Conservation (phyloP, 2,329 filamentous ascomycete species). For the Bertia moriformis region DNA sequence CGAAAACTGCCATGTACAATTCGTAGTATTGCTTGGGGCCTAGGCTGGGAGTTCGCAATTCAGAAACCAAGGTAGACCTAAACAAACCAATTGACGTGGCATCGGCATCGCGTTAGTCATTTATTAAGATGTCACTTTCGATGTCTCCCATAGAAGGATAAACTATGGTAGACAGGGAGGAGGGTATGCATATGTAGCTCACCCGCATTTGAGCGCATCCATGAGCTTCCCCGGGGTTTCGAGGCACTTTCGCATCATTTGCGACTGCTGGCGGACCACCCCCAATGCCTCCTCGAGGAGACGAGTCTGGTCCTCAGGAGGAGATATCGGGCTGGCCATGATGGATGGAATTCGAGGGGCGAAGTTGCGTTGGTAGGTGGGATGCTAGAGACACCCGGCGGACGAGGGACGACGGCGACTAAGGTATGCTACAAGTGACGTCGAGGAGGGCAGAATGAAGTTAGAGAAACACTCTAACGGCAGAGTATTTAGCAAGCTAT, state of each 20-base stretch:
- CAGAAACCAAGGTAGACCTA: conserved; percentile 62
- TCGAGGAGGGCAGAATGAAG: no score
- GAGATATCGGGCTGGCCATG: conserved; percentile 21
- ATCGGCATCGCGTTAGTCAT: no score
- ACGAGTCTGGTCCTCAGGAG: conserved; percentile 37
- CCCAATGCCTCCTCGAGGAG: conserved; percentile 23
- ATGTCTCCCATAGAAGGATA: no score
- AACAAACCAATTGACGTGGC: conserved; percentile 5
- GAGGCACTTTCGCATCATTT: conserved; percentile 51
- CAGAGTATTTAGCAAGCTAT: no score
- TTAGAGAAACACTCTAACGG: no score
- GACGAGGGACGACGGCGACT: conserved; percentile 11
- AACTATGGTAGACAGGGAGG: no score
- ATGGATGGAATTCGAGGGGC: no score
- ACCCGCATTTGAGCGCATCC: conserved; percentile 61
- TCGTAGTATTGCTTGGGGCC: conserved; percentile 70
- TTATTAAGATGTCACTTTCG: no score
- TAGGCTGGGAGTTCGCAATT: conserved; percentile 59
- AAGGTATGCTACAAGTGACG: conserved; percentile 10
- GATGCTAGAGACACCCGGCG: conserved; percentile 2
- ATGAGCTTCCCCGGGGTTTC: conserved; percentile 56
- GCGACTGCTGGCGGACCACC: conserved; percentile 51
- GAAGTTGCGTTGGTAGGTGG: conserved; percentile 14
- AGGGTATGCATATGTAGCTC: no score
- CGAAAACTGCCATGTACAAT: conserved; percentile 68